phyloP scores from a whole-genome alignment of 129 eudicot species.

The Scalesia atractyloides region DNA sequence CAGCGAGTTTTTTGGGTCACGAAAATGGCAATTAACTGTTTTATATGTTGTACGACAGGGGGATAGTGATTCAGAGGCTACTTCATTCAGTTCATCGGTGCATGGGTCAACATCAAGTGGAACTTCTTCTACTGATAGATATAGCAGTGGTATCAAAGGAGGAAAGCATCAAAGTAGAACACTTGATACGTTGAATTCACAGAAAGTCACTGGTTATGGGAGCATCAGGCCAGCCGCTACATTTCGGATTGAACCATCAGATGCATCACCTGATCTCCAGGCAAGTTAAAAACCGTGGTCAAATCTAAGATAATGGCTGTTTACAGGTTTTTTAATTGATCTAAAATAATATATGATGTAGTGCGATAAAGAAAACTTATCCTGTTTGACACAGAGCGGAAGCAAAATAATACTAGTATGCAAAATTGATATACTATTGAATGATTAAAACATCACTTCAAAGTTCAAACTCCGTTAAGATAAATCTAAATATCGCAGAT shows the following conservation, averaged over 20 bases:
- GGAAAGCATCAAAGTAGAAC: constrained; percentile 24
- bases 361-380: too few relatives aligned
- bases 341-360: too few relatives aligned
- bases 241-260: neutral
- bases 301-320: neutral
- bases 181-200: constrained; percentile 26
- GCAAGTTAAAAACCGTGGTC: neutral
- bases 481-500: neutral
- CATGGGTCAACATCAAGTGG: constrained; percentile 5
- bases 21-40: too few relatives aligned
- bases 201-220: constrained; percentile 22
- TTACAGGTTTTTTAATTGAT: too few relatives aligned
- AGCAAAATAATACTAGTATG: too few relatives aligned
- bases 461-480: neutral
- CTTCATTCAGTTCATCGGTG: constrained; percentile 33
- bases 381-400: too few relatives aligned
- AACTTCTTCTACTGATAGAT: constrained; percentile 3
- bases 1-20: too few relatives aligned
- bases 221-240: constrained; percentile 26
- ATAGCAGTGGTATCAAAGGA: constrained; percentile 19
- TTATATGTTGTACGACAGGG: neutral
- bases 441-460: neutral
- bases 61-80: constrained; percentile 17
- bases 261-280: constrained; percentile 13
- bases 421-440: neutral